Percentiles rank a stretch among this genome's conserved stretches.
These are phyloP conservation scores for Scheffersomyces amazonensis DNA, from an alignment of 805 yeast species.

Conservation along the genomic window DNA sequence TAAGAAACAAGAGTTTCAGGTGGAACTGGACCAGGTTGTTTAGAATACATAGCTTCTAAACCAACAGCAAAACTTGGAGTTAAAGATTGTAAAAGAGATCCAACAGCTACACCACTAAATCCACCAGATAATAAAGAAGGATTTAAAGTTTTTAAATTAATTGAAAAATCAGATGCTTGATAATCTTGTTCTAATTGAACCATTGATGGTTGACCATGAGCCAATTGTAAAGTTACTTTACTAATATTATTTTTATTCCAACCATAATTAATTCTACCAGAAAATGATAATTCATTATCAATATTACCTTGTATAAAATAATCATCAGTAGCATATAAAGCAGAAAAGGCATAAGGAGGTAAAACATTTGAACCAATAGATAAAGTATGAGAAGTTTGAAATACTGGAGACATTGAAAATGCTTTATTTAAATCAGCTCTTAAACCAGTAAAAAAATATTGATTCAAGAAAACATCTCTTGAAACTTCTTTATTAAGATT, in stretches of 20 bases:
- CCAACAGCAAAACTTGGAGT: slow-evolving; percentile 85
- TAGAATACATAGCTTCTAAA: slow-evolving; percentile 86
- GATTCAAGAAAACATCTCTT: slow-evolving; percentile 87
- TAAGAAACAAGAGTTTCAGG: slow-evolving; percentile 91
- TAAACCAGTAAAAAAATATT: slow-evolving; percentile 89
- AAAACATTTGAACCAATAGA: slow-evolving; percentile 80
- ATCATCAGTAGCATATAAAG: slow-evolving; percentile 83
- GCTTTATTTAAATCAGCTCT: slow-evolving; percentile 96
- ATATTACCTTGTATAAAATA: slow-evolving; percentile 87
- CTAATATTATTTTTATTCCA: slow-evolving; percentile 80
- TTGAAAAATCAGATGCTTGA: slow-evolving; percentile 83
- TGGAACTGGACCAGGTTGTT: slow-evolving; percentile 61
- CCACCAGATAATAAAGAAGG: slow-evolving; percentile 75
- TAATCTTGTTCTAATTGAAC: slow-evolving; percentile 94
- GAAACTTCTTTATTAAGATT: slow-evolving; percentile 90
- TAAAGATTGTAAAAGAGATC: slow-evolving; percentile 84
- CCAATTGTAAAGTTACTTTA: slow-evolving; percentile 84
- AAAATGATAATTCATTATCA: slow-evolving; percentile 80
- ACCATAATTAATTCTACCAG: slow-evolving; percentile 88
- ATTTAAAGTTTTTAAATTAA: slow-evolving; percentile 88
- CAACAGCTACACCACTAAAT: slow-evolving; percentile 86
- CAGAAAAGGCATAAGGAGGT: slow-evolving; percentile 89
- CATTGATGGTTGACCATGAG: slow-evolving; percentile 89
- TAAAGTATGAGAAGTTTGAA: slow-evolving; percentile 95
- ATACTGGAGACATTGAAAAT: slow-evolving; percentile 85